These are phyloP conservation scores for Trichoderma sp. DNA, from an alignment of 2,329 filamentous ascomycete species.

Conservation along the genomic window DNA sequence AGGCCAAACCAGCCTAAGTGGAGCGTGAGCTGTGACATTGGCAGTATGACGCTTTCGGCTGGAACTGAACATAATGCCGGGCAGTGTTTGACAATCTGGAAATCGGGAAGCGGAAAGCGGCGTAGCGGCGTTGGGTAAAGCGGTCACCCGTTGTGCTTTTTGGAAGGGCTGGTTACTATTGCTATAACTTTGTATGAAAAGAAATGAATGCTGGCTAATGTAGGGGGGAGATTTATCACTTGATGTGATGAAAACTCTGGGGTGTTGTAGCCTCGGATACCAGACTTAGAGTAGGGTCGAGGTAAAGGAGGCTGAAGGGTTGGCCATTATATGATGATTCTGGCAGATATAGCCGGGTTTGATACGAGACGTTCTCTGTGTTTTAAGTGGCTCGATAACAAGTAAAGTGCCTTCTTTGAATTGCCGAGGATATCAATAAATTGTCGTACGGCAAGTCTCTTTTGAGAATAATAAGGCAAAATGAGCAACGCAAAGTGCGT, in stretches of 20 bases:
- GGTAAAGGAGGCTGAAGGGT: neutral
- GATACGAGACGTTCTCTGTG: neutral
- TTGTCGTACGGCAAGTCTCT: neutral
- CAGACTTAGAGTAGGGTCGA: neutral
- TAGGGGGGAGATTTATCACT: neutral
- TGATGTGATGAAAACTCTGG: neutral
- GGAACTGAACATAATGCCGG: neutral
- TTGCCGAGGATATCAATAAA: neutral
- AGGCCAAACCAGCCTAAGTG: constrained; percentile 44
- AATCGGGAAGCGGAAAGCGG: constrained; percentile 14
- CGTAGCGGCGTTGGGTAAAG: constrained; percentile 19
- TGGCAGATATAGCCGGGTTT: neutral
- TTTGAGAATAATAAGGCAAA: neutral
- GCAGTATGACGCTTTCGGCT: neutral
- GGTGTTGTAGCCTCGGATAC: neutral
- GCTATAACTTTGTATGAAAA: neutral
- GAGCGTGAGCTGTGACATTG: neutral
- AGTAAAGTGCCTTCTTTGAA: neutral
- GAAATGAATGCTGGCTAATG: neutral
- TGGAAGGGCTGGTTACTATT: constrained; percentile 13
- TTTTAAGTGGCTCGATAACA: neutral
- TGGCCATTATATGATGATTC: neutral
- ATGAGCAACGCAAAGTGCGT: neutral
- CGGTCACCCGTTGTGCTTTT: constrained; percentile 12
- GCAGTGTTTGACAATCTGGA: constrained; percentile 1